Conservation (phyloP, 1,284 basidiomycete species). For the Jaminaea rosea region DNA sequence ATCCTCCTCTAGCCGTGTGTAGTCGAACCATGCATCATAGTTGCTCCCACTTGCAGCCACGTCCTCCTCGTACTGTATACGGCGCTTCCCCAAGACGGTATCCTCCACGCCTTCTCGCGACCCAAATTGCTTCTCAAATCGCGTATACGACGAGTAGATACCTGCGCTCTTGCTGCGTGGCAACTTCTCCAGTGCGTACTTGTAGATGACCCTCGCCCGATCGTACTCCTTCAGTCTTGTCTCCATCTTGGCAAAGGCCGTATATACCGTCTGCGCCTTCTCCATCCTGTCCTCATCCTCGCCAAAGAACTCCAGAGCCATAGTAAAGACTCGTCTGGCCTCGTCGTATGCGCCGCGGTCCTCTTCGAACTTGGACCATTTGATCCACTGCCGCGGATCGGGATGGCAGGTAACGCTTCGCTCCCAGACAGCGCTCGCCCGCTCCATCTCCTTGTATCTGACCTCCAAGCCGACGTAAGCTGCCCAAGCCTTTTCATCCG, state of each 20-base stretch:
- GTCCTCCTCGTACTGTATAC: conserved; percentile 74
- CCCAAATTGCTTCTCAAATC: conserved; percentile 97
- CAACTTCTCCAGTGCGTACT: conserved; percentile 83
- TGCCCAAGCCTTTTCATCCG: conserved; percentile 98
- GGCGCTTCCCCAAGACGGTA: conserved; percentile 87
- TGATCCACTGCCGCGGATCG: conserved; percentile 90
- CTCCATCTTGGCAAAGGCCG: conserved; percentile 96
- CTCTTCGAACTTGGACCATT: conserved; percentile 94
- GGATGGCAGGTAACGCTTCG: conserved; percentile 87
- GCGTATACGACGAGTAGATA: conserved; percentile 82
- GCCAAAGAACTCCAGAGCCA: conserved; percentile 90
- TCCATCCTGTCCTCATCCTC: conserved; percentile 95
- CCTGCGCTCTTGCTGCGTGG: conserved; percentile 78
- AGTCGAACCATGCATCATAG: conserved; percentile 98
- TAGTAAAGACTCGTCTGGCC: conserved; percentile 90
- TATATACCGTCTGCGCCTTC: conserved; percentile 92
- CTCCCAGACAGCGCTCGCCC: conserved; percentile 87
- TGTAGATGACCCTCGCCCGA: conserved; percentile 91
- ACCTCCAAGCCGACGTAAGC: conserved; percentile 95
- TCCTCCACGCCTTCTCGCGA: conserved; percentile 76
- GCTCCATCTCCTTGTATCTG: conserved; percentile 80
- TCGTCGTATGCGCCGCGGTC: conserved; percentile 71
- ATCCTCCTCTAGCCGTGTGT: conserved; percentile 82
- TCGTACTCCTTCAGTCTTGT: conserved; percentile 90
- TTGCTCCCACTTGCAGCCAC: conserved; percentile 57